phyloP scores from a whole-genome alignment of 148 eudicot genomes.

The Cornus kousa region DNA sequence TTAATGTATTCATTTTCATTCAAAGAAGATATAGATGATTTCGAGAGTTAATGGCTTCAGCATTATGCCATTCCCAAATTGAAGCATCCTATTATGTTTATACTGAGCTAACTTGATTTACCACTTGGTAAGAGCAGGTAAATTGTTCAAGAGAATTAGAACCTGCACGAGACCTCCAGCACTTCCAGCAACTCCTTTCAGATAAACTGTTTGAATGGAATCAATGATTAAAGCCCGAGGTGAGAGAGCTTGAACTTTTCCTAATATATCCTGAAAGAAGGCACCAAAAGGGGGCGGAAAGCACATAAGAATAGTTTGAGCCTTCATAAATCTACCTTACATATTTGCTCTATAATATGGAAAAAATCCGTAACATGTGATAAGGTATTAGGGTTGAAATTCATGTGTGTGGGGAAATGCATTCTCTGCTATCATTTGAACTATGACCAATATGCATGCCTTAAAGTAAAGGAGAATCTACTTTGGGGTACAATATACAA shows the following conservation, averaged over 20 bases:
- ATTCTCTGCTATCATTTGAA: not conserved
- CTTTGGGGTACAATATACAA: not conserved
- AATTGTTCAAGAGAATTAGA: conserved; percentile 1
- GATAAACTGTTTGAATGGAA: conserved; percentile 89
- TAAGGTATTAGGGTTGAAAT: not conserved
- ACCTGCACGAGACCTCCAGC: conserved; percentile 88
- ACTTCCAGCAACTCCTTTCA: conserved; percentile 78
- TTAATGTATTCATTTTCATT: too few relatives aligned
- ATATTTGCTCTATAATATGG: not conserved
- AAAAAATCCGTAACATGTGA: not conserved
- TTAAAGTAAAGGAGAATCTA: not conserved
- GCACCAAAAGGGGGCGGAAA: not conserved
- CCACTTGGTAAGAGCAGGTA: not conserved
- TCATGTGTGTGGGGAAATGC: not conserved
- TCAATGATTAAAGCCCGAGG: conserved; percentile 83
- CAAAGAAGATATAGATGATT: too few relatives aligned
- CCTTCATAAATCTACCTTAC: not conserved
- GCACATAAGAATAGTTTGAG: conserved; percentile 4
- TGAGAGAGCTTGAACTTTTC: conserved; percentile 54
- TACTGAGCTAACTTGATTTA: not conserved
- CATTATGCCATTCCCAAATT: not conserved
- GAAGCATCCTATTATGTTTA: not conserved
- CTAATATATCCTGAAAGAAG: conserved; percentile 66
- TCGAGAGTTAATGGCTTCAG: too few relatives aligned
- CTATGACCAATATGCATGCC: not conserved